These are phyloP conservation scores for Orbilia oligospora DNA, from an alignment of 2,329 filamentous ascomycete species.

Conservation along the genomic window DNA sequence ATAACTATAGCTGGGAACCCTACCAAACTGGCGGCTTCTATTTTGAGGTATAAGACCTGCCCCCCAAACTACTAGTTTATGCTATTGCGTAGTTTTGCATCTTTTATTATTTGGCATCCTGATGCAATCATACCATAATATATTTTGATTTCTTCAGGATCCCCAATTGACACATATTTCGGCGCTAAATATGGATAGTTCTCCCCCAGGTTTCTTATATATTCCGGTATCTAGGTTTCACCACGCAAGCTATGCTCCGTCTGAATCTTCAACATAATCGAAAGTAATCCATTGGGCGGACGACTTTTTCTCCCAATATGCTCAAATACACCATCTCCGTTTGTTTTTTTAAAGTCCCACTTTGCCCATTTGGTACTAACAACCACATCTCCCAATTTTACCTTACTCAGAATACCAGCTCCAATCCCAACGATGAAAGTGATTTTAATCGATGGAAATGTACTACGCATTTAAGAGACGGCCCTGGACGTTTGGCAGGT, in stretches of 20 bases:
- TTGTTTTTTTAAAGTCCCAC: conserved; percentile 30
- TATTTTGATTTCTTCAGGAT: not conserved
- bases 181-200: not conserved
- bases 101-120: conserved; percentile 14
- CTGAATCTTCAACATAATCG: conserved; percentile 3
- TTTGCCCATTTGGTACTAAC: conserved; percentile 8
- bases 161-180: not conserved
- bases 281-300: not conserved
- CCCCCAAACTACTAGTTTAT: not conserved
- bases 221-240: conserved; percentile 23
- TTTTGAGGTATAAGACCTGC: conserved; percentile 7
- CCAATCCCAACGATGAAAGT: conserved; percentile 69
- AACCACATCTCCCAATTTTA: conserved; percentile 45
- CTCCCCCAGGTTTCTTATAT: not conserved
- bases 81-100: conserved; percentile 1
- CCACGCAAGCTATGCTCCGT: not conserved
- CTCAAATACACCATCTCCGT: not conserved
- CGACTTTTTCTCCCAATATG: not conserved
- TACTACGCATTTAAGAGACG: conserved; percentile 64
- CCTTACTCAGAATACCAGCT: conserved; percentile 63
- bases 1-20: conserved; percentile 8
- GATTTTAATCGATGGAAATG: conserved; percentile 66
- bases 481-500: conserved; percentile 65
- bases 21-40: conserved; percentile 22
- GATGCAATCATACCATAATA: conserved; percentile 32